Evolutionary conservation across 176 grass and related monocot species (phyloP).

Genomic region (Sorghum bicolor): Sorghum_bicolor_NCBIv3 NC_012870.2:47928501-47929000

Average conservation of each 20-base stretch:
- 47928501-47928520: no score
- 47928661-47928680: background rate
- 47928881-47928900: background rate
- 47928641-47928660: no score
- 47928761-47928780: background rate
- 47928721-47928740: background rate
- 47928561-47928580: no score
- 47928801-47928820: background rate
- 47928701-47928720: background rate
- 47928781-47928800: background rate
- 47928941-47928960: background rate
- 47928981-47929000: background rate
- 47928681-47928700: background rate
- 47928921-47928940: background rate
- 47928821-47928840: background rate
- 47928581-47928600: no score
- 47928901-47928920: background rate
- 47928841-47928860: background rate
- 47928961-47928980: conserved; percentile 15
- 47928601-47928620: no score
- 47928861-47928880: background rate
- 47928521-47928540: no score
- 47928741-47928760: background rate
- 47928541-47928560: no score
- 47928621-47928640: no score